phyloP scores from a whole-genome alignment of 108 stramenopile genomes.

The Nitzschia sp. region DNA sequence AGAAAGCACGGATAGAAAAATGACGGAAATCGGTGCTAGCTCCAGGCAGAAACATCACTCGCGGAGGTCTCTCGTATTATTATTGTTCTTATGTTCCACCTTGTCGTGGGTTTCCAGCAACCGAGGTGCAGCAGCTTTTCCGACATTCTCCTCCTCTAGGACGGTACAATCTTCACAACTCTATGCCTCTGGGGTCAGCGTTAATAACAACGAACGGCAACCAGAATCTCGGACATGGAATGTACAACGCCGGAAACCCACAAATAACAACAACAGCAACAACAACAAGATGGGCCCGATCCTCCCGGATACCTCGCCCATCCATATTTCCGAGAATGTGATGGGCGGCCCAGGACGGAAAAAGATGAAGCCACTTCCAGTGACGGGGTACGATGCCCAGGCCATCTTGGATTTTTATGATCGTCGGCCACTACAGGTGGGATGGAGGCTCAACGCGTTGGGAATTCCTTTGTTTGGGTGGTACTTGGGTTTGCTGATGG shows the following conservation, averaged over 20 bases:
- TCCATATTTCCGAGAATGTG: not conserved
- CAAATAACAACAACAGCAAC: slow-evolving; percentile 3
- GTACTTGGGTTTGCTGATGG: slow-evolving; percentile 73
- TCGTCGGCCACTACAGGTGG: slow-evolving; percentile 68
- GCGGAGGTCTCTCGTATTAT: no score
- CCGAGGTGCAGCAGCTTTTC: not conserved
- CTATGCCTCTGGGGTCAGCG: not conserved
- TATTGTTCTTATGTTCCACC: not conserved
- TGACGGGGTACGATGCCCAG: slow-evolving; percentile 75
- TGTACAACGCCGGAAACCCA: not conserved
- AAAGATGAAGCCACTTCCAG: slow-evolving; percentile 60
- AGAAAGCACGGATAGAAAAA: no score
- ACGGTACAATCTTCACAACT: no score
- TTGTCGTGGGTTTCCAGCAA: not conserved
- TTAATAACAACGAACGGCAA: not conserved
- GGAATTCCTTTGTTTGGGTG: slow-evolving; percentile 77
- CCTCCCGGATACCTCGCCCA: not conserved
- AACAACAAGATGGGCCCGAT: slow-evolving; percentile 4
- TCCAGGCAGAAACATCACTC: not conserved
- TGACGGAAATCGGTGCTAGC: no score
- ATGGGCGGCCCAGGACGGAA: not conserved
- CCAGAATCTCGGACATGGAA: not conserved
- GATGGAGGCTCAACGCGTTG: slow-evolving; percentile 71
- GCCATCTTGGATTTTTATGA: slow-evolving; percentile 70
- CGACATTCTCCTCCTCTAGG: not conserved